Conservation (phyloP, 306 rosid genomes). For the Albizia julibrissin region DNA sequence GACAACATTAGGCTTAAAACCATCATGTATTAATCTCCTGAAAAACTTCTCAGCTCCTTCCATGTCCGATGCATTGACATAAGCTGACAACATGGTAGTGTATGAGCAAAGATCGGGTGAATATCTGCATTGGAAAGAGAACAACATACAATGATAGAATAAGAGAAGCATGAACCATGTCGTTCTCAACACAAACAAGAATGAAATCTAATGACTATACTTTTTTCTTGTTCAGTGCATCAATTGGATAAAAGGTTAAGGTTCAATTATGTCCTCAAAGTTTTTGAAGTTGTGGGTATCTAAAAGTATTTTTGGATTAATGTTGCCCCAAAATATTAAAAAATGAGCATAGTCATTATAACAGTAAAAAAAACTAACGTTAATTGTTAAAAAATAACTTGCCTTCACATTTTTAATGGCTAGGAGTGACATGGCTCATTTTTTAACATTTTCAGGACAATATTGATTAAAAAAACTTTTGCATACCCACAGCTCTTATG, state of each 20-base stretch:
- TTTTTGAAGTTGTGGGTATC: neutral
- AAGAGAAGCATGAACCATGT: constrained; percentile 19
- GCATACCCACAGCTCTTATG: neutral
- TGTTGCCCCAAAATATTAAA: neutral
- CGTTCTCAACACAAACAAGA: neutral
- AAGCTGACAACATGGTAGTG: constrained; percentile 90
- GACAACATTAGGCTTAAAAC: constrained; percentile 75
- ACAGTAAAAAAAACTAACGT: too few species aligned
- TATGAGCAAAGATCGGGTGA: constrained; percentile 84
- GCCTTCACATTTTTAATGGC: too few species aligned
- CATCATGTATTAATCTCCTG: constrained; percentile 70
- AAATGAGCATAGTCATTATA: neutral
- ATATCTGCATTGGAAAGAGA: constrained; percentile 47
- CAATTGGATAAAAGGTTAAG: neutral
- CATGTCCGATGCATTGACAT: constrained; percentile 86
- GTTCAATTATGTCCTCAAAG: neutral
- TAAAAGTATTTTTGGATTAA: too few species aligned
- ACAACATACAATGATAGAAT: constrained; percentile 19
- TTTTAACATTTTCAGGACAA: neutral
- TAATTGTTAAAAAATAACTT: too few species aligned
- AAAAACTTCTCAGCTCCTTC: constrained; percentile 89
- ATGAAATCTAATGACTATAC: neutral
- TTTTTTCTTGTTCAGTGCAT: neutral
- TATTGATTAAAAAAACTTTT: neutral
- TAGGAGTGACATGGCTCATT: too few species aligned